Evolutionary conservation across 805 yeast genomes (phyloP), one percentile per base, ranked within the genome.

Genomic region (Lipomyces chichibuensis): DNA sequence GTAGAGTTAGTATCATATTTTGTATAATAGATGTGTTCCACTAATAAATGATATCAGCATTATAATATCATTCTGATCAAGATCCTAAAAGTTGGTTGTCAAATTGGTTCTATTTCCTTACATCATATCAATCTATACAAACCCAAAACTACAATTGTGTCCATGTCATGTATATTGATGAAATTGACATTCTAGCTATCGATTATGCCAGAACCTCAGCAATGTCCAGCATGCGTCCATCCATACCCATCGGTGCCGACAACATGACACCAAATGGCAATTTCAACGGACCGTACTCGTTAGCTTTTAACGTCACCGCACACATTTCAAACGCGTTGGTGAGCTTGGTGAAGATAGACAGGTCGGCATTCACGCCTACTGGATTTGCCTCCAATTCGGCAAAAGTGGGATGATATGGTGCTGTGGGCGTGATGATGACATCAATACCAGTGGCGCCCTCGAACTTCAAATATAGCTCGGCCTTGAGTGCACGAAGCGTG

Each of bases 231-330:
- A 68, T 51, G 2, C 71, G 64, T 27, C 67, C 69, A 43, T 68
- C 71, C 70, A 68, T 63, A 14, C 71, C 71, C 67, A 66, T 63
- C 4, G 71, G 71, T 20, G 67, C 71, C 20, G 66, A 49, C 14
- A 66, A 23, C 70, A 68, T 59, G 17, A 46, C 65, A n/a, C 68
- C 63, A 53, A 66, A 66, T 11, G 67, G 65, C 32, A 59, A 29
- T 29, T 49, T 52, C 14, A 20, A 25, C 35, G 66, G 61, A 2
- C 60, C 64, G 29, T 49, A 17, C 13, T 59, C 60, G 13, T 59
- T 59, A 13, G 63, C 64, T 32, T 60, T 57, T 3, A 68, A 39
- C 17, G 65, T 43, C 14, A 66, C 51, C 20, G 71, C 52, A 54
- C 70, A 63, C 71, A 68, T 66, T 13, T 53, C 63, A 23, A 68